Evolutionary conservation across 768 basidiomycete genomes (phyloP), one percentile per base, ranked within the genome.

Genomic region (Mycena belliarum): DNA sequence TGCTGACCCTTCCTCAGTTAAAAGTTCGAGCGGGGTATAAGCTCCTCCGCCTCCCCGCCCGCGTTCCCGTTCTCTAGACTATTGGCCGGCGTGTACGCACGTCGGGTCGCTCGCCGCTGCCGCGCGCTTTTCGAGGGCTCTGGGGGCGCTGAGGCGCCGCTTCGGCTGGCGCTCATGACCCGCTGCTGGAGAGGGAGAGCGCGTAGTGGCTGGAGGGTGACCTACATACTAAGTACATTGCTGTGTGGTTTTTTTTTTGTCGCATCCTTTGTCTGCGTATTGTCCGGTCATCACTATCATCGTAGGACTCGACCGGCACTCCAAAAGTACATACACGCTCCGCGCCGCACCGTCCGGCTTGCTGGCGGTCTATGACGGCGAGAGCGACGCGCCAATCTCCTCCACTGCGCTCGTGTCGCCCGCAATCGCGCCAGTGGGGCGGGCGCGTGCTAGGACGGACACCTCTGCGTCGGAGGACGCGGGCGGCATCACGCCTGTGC

Each of bases 21-120:
- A 89, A 90, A 93, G 91, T 93, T 93, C 91, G 91, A 88, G 83
- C 91, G 81, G 70, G 90, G 87, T 75, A 71, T 75, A 79, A 87
- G 84, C 83, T 82, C 74, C 80, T 82, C 86, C 87, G 85, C 82
- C 83, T 91, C 85, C 89, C 85, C 83, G 90, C 83, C 88, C 91
- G 91, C 91, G 91, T 93, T 91, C 89, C 89, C 88, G 89, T 91
- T 87, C 84, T 81, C 89, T 79, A 91, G 82, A 91, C 37, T 60
- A 67, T 56, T 41, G 61, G 52, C 61, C 52, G 61, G 52, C 61
- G 47, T 57, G 40, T 40, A 49, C 49, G 84, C 57, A 72, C 72
- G 54, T 75, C 61, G 62, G 52, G 73, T 76, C 71, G 70, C 32
- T 65, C 65, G 69, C 64, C 75, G 9, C 75, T 45, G 72, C 63